Evolutionary conservation across 768 basidiomycete species (phyloP), one percentile per base, ranked within the genome.

Genomic region (Tylopilus intermedius): DNA sequence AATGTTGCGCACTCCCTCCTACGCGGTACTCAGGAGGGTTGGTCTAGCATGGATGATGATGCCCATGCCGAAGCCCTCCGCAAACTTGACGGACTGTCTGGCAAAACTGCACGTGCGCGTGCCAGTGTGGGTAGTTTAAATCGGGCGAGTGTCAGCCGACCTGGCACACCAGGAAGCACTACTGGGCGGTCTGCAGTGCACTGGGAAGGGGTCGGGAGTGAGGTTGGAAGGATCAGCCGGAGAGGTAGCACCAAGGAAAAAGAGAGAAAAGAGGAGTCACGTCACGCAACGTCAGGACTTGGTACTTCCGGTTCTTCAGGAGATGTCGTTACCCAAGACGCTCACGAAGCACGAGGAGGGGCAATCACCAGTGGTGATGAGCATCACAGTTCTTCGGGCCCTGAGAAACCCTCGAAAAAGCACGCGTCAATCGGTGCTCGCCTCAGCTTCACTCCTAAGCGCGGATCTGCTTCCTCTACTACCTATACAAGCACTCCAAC

Each of bases 1-100:
- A 87, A 79, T 63, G 88, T 93, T 43, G 90, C 88, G 0, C 90
- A 94, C 64, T 91, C 90, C 1, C 73, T 92, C 49, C 78, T 93
- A 24, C 82, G 89, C 58, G 91, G 91, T 10, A 91, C 88, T 6
- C 90, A 93, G 66, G 86, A 91, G 67, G 91, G 91, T 26, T 93
- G 90, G 90, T 86, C 86, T 14, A 88, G 82, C 55, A 77, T 93
- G 61, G 87, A 91, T 61, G 91, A 94, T 64, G 85, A 90, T 61
- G 86, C 86, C 14, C 94, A 95, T 7, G 89, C 83, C 7, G 94
- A 95, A 62, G 91, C 92, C 8, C 75, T 99, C 33, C 82, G 94
- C 50, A 96, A 95, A 71, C 72, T 99, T 24, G 95, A 99, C 62
- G 95, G 95, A 0, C 67, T 96, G 10, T 80, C 81, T 10, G 86